Conservation (phyloP, 2,329 filamentous ascomycete species). For the Cephalotrichum gorgonifer region DNA sequence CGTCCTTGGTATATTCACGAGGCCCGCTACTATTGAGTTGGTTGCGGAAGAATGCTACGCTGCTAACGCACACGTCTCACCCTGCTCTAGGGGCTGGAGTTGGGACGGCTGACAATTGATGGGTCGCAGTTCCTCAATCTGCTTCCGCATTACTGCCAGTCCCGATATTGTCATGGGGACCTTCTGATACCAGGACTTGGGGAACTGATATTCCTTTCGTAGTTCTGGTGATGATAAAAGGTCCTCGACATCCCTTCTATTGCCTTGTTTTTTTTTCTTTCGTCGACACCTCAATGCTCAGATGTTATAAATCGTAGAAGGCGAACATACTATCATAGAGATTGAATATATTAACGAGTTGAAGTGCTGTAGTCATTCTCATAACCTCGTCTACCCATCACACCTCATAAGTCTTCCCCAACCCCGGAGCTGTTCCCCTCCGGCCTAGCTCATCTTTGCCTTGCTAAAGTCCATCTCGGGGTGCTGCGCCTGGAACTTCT, state of each 20-base stretch:
- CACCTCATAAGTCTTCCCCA: not conserved
- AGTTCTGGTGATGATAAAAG: slow-evolving; percentile 51
- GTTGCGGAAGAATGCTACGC: too few relatives aligned
- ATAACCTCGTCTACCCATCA: not conserved
- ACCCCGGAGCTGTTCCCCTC: too few relatives aligned
- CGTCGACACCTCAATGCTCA: not conserved
- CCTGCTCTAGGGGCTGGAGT: too few relatives aligned
- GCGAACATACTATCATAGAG: not conserved
- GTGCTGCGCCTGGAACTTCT: slow-evolving; percentile 80
- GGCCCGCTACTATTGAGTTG: too few relatives aligned
- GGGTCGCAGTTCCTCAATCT: slow-evolving; percentile 44
- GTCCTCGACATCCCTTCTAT: slow-evolving; percentile 40
- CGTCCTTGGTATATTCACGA: too few relatives aligned
- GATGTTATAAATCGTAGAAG: not conserved
- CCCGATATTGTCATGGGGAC: slow-evolving; percentile 48
- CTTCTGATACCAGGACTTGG: slow-evolving; percentile 46
- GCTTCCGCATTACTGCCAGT: slow-evolving; percentile 40
- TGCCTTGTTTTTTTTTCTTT: not conserved
- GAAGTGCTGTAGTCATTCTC: not conserved
- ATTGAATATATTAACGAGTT: too few relatives aligned
- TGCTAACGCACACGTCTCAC: too few relatives aligned
- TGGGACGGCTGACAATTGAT: slow-evolving; percentile 45
- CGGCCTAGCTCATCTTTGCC: slow-evolving; percentile 48
- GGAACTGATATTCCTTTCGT: slow-evolving; percentile 20
- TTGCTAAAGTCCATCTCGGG: slow-evolving; percentile 65